Percentiles rank a stretch among this genome's conserved stretches.
phyloP scores from a whole-genome alignment of 2,329 filamentous ascomycete genomes.

The Acrocalymma vagum region DNA sequence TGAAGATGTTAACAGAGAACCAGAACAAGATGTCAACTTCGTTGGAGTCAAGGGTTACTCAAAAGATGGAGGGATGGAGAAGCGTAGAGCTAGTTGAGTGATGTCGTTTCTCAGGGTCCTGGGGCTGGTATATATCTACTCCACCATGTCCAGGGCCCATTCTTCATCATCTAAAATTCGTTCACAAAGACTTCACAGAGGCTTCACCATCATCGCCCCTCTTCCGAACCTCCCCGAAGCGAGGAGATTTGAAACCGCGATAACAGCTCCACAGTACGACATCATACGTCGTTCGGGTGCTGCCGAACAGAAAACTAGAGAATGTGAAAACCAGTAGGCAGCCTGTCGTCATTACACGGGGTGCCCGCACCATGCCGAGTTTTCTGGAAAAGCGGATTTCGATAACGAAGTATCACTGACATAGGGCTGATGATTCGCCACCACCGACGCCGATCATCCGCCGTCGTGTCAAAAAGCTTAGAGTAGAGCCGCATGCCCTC shows the following conservation, averaged over 20 bases:
- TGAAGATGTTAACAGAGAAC: slow-evolving; percentile 10
- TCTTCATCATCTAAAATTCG: slow-evolving; percentile 22
- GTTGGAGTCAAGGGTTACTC: neutral
- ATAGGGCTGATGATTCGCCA: no score
- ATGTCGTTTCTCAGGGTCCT: slow-evolving; percentile 25
- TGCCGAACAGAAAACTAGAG: no score
- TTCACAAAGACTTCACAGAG: slow-evolving; percentile 21
- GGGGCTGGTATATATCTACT: slow-evolving; percentile 36
- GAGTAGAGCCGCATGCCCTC: no score
- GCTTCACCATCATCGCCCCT: slow-evolving; percentile 25
- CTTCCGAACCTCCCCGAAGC: slow-evolving; percentile 18
- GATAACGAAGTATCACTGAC: no score
- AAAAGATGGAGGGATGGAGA: slow-evolving; percentile 11
- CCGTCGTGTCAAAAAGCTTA: no score
- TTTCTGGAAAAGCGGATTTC: no score
- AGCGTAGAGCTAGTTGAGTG: slow-evolving; percentile 14
- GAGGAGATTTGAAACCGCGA: slow-evolving; percentile 18
- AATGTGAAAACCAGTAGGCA: no score
- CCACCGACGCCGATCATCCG: no score
- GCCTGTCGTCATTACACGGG: no score
- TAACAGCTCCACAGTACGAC: slow-evolving; percentile 37
- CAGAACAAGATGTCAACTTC: slow-evolving; percentile 9
- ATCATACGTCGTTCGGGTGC: slow-evolving; percentile 30
- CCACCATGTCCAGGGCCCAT: slow-evolving; percentile 7
- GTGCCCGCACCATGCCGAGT: no score